phyloP scores from a whole-genome alignment of 345 rosid species.

The Dipteronia sinensis region DNA sequence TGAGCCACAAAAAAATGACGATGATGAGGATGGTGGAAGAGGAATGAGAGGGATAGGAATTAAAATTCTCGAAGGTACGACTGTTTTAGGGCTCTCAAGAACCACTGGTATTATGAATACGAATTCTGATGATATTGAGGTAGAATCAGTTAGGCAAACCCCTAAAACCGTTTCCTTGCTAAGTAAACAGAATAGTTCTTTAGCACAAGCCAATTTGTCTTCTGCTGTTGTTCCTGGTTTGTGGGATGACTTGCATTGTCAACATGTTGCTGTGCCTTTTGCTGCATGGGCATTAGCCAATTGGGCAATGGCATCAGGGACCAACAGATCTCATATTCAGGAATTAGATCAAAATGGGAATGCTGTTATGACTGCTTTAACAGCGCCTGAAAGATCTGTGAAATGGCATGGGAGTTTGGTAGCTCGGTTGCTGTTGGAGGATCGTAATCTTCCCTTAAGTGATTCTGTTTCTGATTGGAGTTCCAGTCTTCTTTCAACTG shows the following conservation, averaged over 20 bases:
- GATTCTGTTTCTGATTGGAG: constrained; percentile 94
- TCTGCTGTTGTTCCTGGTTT: constrained; percentile 94
- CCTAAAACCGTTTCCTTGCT: constrained; percentile 53
- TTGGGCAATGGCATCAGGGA: constrained; percentile 95
- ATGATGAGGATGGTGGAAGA: constrained; percentile 66
- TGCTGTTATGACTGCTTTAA: constrained; percentile 85
- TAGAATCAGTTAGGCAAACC: constrained; percentile 29
- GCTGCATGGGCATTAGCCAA: constrained; percentile 98
- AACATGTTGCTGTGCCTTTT: constrained; percentile 99
- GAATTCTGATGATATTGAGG: constrained; percentile 36
- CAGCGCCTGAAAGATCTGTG: constrained; percentile 98
- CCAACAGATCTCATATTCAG: constrained; percentile 78
- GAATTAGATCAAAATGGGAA: constrained; percentile 87
- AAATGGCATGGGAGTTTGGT: constrained; percentile 99
- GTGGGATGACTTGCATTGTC: constrained; percentile 98
- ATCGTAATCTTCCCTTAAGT: constrained; percentile 71
- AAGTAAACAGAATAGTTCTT: constrained; percentile 53
- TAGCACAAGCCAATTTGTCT: constrained; percentile 57
- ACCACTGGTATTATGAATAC: constrained; percentile 50
- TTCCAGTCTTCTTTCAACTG: constrained; percentile 81
- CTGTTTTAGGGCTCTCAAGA: constrained; percentile 83
- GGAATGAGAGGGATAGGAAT: constrained; percentile 90
- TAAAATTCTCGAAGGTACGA: constrained; percentile 90
- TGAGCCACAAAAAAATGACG: constrained; percentile 55
- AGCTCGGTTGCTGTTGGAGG: constrained; percentile 84